Base-by-base conservation (phyloP, 805 yeast genomes). In the Kurtzmaniella cleridarum region DNA sequence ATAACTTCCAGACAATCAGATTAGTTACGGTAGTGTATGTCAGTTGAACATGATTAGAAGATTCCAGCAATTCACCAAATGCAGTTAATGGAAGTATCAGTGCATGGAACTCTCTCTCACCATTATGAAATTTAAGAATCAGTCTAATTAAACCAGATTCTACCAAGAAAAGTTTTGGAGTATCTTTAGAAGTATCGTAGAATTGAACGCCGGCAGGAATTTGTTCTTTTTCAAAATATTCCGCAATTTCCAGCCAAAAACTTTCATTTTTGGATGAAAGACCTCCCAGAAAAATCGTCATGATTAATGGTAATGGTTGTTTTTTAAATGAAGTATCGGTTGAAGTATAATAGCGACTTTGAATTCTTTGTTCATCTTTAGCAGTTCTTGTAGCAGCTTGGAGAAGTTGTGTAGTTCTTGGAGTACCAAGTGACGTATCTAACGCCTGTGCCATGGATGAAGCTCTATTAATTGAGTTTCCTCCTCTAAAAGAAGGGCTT, bases 1-100 rank as follows among this genome's bases (percentile, higher is more conserved):
- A 73, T 33, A 90, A 60, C 34, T 75, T 66, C 96, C 96, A 89
- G 1, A 84, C 69, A 8, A 75, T 72, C 2, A 84, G 66, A 38
- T 79, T 84, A 24, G 68, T 70, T 36, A 81, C 88, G 1, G 84
- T 77, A 5, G 66, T 60, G 39, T 80, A 75, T 3, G 61, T 56
- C 3, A 75, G 67, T 10, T 69, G 65, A 9, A 78, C 64, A 33
- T 71, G 63, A 9, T 59, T 55, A 27, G 55, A 53, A 5, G 45
- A 33, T 30, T 56, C 64, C 12, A 50, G 54, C 30, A 66, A 54
- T 35, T 84, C 88, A 2, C 95, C 93, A 57, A 83, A 82, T 1
- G 85, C 76, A 0, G 91, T 83, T 42, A 84, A 75, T 3, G 93
- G 88, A 38, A 85, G 69, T 27, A 84, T 78, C 13, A 66, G 59